These are phyloP conservation scores for Vaucheria bursata DNA, from an alignment of 352 stramenopile species.

Conservation along the genomic window DNA sequence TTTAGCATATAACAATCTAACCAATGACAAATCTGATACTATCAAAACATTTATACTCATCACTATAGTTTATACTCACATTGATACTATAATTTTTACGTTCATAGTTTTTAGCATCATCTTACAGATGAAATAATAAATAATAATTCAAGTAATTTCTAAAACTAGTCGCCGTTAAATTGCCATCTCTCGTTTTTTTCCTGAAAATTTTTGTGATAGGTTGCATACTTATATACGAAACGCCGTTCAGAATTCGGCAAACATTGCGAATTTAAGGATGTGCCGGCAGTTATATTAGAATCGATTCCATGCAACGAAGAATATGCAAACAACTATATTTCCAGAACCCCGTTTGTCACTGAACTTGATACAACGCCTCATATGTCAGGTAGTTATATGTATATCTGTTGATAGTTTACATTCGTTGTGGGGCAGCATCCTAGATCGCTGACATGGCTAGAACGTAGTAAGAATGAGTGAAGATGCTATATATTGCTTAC, in stretches of 20 bases:
- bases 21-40: no score
- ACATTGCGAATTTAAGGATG: conserved; percentile 76
- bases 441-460: no score
- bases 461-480: no score
- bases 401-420: neutral
- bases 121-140: no score
- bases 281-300: conserved; percentile 76
- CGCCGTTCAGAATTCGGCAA: conserved; percentile 76
- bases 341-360: conserved; percentile 69
- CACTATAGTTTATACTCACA: no score
- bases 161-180: no score
- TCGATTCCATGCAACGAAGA: conserved; percentile 68
- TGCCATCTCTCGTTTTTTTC: no score
- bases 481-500: no score
- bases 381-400: conserved; percentile 69
- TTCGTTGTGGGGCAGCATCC: neutral
- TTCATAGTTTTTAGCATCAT: conserved; percentile 8
- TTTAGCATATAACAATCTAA: no score
- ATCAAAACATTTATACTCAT: no score
- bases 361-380: conserved; percentile 74
- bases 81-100: no score
- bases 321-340: conserved; percentile 76
- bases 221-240: conserved; percentile 46
- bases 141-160: no score
- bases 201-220: conserved; percentile 23